Conservation (phyloP, 352 stramenopile genomes). For the Phytophthora citricola region DNA sequence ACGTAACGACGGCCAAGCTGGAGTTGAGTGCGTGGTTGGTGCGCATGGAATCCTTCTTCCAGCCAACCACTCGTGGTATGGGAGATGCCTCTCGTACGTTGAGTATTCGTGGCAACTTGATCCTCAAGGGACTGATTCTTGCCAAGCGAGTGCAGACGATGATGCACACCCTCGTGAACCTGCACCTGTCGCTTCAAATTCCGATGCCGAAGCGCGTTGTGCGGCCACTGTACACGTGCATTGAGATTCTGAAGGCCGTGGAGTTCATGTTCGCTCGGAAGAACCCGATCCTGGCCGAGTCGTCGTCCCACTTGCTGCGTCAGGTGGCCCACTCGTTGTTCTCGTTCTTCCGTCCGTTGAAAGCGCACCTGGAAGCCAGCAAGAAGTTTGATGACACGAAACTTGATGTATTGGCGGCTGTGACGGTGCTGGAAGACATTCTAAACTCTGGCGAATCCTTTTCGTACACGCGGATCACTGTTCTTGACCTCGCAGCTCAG, state of each 20-base stretch:
- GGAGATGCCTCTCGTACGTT: slow-evolving; percentile 77
- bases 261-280: slow-evolving; percentile 94
- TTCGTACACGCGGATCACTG: slow-evolving; percentile 84
- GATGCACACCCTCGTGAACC: slow-evolving; percentile 90
- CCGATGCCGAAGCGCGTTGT: slow-evolving; percentile 90
- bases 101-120: slow-evolving; percentile 87
- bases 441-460: slow-evolving; percentile 83
- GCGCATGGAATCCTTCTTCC: slow-evolving; percentile 90
- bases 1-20: slow-evolving; percentile 82
- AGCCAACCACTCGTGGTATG: slow-evolving; percentile 78
- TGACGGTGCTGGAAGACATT: slow-evolving; percentile 88
- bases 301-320: slow-evolving; percentile 70
- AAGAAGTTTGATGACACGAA: slow-evolving; percentile 91
- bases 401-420: slow-evolving; percentile 80
- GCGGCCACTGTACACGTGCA: slow-evolving; percentile 87
- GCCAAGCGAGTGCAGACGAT: slow-evolving; percentile 90
- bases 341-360: slow-evolving; percentile 82
- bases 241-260: slow-evolving; percentile 92
- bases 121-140: slow-evolving; percentile 92
- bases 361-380: slow-evolving; percentile 83
- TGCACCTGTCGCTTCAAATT: slow-evolving; percentile 88
- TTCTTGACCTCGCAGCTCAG: slow-evolving; percentile 80
- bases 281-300: slow-evolving; percentile 83
- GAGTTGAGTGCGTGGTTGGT: slow-evolving; percentile 88
- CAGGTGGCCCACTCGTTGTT: slow-evolving; percentile 86